Evolutionary conservation across 805 yeast genomes (phyloP), one percentile per base, ranked within the genome.

Genomic region (Cyberlindnera sargentensis): DNA sequence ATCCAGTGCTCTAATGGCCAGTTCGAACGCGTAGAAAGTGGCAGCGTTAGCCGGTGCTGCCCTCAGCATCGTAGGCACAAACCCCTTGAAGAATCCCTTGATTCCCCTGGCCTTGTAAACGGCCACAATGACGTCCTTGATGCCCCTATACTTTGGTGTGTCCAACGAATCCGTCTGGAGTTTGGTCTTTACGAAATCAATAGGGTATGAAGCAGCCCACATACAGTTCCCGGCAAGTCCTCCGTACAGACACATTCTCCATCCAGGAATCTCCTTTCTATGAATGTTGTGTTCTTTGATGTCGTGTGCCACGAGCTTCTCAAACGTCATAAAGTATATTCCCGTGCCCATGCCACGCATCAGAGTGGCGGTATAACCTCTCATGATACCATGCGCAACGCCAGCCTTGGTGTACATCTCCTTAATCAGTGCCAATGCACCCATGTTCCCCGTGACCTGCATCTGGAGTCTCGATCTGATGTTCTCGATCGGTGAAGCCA

Each of bases 11-110:
- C 95, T 78, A 82, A 90, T 83, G 4, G 96, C 83, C 40, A 84
- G 65, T 64, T 93, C 99, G 62, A 93, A 93, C 3, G 95, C 89
- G 37, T 88, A 83, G 66, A 93, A 93, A 0, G 99, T 93, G 29
- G 95, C 95, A 36, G 96, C 99, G 61, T 93, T 93, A 5, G 95
- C 99, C 1, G 99, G 99, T 3, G 96, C 95, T 40, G 99, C 98
- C 66, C 99, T 83, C 50, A 93, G 67, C 53, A 93, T 78, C 0
- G 98, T 90, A 32, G 99, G 97, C 15, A 80, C 65, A 61, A 93
- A 90, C 2, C 99, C 99, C 65, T 82, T 82, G 66, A 85, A 85
- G 57, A 91, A 84, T 0, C 95, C 95, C 48, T 70, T 70, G 15
- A 79, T 45, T 25, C 98, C 97, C 40, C 72, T 68, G n/a, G 72